Base-by-base conservation (phyloP, 805 yeast genomes). In the Yarrowia bubula region DNA sequence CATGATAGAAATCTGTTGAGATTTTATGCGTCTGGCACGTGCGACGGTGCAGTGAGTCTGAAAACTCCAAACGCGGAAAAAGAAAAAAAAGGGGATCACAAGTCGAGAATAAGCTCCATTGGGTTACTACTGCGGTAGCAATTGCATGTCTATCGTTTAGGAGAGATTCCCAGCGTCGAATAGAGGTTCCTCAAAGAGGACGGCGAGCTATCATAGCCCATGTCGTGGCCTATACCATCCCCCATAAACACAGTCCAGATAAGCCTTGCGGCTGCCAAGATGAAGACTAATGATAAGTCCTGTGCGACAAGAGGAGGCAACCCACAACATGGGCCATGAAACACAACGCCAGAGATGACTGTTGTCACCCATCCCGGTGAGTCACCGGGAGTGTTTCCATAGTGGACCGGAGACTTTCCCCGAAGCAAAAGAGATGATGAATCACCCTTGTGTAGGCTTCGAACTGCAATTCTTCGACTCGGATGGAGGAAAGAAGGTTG, bases 401-500 rank as follows among this genome's bases (percentile, higher is more conserved):
- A 11, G 32, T 44, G 31, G 76, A 74, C 76, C 76, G 76, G 76
- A 73, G 76, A 73, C 76, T 73, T 73, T 73, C 75, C 76, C 76
- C 76, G 70, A 74, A 74, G 76, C 75, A 65, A 51, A 51, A 51
- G 38, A 9, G 39, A 35, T 33, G 33, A 31, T 46, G 31, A 14
- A 32, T 42, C 32, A 46, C 48, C 68, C 70, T 70, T 68, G 48
- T 63, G 74, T 69, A 69, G 50, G 75, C 76, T 74, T 74, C 71
- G 76, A 72, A 64, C 68, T 44, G 74, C 75, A 74, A 73, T 72
- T 73, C 66, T 71, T 72, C 65, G 63, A 65, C 55, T 61, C 38
- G 57, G 65, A 61, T 61, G 47, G 28, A 47, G 65, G 43, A 58
- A 37, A 43, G 51, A 58, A 43, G 35, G 51, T 28, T 35, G 50